These are phyloP conservation scores for Verbena officinalis DNA, from an alignment of 257 asterid genomes.

Conservation along the genomic window DNA sequence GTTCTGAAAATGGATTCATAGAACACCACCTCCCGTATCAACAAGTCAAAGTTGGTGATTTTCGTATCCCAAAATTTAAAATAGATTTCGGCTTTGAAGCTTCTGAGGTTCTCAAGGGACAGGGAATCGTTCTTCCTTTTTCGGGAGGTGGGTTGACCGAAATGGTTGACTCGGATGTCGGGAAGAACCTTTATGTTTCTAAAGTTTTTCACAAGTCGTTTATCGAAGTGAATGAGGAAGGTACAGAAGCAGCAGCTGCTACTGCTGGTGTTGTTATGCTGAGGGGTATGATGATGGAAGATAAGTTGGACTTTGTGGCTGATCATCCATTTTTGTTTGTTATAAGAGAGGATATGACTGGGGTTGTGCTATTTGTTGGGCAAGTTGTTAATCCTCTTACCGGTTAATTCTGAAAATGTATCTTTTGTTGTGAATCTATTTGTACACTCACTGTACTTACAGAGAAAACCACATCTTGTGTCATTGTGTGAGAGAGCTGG, in stretches of 20 bases:
- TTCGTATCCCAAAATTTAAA: slow-evolving; percentile 52
- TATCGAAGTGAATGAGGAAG: slow-evolving; percentile 64
- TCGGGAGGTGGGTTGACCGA: slow-evolving; percentile 41
- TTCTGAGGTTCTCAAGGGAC: slow-evolving; percentile 39
- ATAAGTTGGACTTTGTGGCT: slow-evolving; percentile 51
- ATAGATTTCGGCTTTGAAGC: slow-evolving; percentile 43
- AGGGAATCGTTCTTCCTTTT: slow-evolving; percentile 42
- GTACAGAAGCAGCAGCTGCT: slow-evolving; percentile 66
- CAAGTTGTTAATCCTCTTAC: slow-evolving; percentile 47
- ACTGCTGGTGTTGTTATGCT: slow-evolving; percentile 35
- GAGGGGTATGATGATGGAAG: slow-evolving; percentile 6
- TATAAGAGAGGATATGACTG: slow-evolving; percentile 51
- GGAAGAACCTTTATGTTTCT: slow-evolving; percentile 38
- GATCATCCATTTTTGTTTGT: slow-evolving; percentile 59
- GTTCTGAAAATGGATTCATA: slow-evolving; percentile 38
- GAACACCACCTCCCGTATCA: slow-evolving; percentile 42
- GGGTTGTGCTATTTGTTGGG: slow-evolving; percentile 52
- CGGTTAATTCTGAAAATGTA: slow-evolving; percentile 4
- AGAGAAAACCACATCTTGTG: too few relatives aligned
- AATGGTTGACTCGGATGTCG: slow-evolving; percentile 42
- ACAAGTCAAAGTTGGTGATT: slow-evolving; percentile 33
- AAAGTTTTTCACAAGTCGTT: slow-evolving; percentile 51
- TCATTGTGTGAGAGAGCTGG: not conserved
- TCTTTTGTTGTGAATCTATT: not conserved
- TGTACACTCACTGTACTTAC: not conserved